A percentile compares a stretch with the other conserved stretches of the same genome.
Evolutionary conservation across 768 basidiomycete genomes (phyloP).

Genomic region (Macrolepiota fuliginosa): DNA sequence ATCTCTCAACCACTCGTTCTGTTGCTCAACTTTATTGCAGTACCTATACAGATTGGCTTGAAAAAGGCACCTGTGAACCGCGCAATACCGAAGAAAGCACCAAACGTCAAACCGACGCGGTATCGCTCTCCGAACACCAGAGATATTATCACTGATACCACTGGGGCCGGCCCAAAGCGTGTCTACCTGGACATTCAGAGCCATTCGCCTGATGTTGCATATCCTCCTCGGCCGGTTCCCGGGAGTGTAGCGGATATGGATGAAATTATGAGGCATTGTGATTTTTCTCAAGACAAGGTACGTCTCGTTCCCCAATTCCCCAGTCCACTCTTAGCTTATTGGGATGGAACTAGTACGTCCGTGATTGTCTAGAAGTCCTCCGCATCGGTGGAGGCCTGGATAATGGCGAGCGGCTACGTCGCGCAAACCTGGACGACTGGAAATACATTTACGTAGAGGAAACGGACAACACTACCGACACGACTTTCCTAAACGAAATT

Average conservation of each 20-base stretch:
- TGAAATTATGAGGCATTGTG: conserved; percentile 80
- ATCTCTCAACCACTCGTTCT: neutral
- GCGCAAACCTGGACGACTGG: conserved; percentile 74
- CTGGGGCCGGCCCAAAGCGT: conserved; percentile 73
- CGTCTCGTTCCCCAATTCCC: conserved; percentile 7
- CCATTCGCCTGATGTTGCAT: conserved; percentile 60
- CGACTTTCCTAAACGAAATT: conserved; percentile 13
- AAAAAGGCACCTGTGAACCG: conserved; percentile 59
- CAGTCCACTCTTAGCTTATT: conserved; percentile 9
- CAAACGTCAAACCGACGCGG: conserved; percentile 44
- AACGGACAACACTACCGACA: conserved; percentile 28
- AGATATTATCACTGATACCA: conserved; percentile 44
- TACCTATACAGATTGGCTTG: conserved; percentile 63
- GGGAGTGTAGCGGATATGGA: conserved; percentile 90
- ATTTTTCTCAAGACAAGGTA: conserved; percentile 74
- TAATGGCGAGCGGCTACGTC: conserved; percentile 65
- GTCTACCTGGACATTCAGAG: conserved; percentile 69
- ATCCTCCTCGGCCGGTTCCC: conserved; percentile 79
- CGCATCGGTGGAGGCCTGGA: conserved; percentile 85
- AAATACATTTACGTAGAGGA: conserved; percentile 77
- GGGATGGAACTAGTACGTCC: conserved; percentile 65
- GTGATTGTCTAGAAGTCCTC: conserved; percentile 90
- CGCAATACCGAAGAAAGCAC: conserved; percentile 53
- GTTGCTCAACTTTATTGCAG: conserved; percentile 28
- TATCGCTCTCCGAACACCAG: conserved; percentile 45